Evolutionary conservation across 108 stramenopile genomes (phyloP).

Genomic region (Cyclotella baltica): DNA sequence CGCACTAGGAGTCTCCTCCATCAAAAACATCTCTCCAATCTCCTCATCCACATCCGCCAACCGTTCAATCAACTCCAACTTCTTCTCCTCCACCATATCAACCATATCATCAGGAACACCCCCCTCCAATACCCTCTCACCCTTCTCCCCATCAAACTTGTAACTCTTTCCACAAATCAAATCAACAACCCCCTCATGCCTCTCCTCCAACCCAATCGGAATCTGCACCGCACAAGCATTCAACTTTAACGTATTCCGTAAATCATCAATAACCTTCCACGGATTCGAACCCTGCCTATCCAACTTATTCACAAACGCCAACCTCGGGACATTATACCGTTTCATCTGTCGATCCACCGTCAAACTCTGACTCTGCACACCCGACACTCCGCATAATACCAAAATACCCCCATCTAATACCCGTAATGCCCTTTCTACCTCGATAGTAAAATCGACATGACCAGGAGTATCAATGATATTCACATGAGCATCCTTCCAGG

Average conservation of each 20-base stretch:
- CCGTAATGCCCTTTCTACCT: constrained; percentile 98
- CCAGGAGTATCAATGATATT: constrained; percentile 99
- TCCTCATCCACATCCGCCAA: constrained; percentile 98
- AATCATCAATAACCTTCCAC: constrained; percentile 85
- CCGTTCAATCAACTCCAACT: constrained; percentile 89
- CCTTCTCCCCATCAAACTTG: constrained; percentile 91
- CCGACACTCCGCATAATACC: constrained; percentile 97
- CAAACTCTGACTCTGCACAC: constrained; percentile 98
- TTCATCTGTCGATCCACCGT: constrained; percentile 99
- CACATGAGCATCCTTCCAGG: constrained; percentile 94
- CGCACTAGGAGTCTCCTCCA: constrained; percentile 91
- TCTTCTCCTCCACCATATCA: constrained; percentile 80
- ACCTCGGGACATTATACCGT: constrained; percentile 97
- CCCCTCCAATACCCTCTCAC: constrained; percentile 81
- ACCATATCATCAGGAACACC: constrained; percentile 86
- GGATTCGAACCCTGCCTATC: constrained; percentile 98
- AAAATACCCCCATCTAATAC: constrained; percentile 98
- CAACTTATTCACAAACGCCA: constrained; percentile 99
- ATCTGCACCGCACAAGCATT: constrained; percentile 97
- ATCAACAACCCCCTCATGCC: constrained; percentile 95
- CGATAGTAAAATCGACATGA: constrained; percentile 96
- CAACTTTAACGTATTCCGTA: constrained; percentile 89
- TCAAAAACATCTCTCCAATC: constrained; percentile 95
- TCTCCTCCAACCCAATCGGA: constrained; percentile 95
- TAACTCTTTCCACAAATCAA: constrained; percentile 77